phyloP scores from a whole-genome alignment of 1,284 basidiomycete species.

The Volvariella surrecta region DNA sequence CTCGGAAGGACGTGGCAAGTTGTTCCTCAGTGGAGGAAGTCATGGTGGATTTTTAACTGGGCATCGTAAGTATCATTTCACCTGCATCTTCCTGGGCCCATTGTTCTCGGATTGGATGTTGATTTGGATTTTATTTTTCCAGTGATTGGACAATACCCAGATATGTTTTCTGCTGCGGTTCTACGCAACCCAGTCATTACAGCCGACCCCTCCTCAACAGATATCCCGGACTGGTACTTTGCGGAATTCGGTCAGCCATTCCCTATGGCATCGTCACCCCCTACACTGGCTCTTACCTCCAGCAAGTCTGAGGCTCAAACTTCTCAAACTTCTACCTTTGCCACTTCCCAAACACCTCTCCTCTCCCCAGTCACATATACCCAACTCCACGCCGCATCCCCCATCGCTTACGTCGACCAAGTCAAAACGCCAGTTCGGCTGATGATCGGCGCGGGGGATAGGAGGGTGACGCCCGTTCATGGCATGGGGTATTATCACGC shows the following conservation, averaged over 20 bases:
- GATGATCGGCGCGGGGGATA: constrained; percentile 51
- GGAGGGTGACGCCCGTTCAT: constrained; percentile 57
- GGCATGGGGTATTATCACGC: constrained; percentile 58
- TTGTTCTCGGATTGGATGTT: constrained; percentile 3
- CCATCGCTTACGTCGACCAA: constrained; percentile 44
- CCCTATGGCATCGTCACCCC: constrained; percentile 24
- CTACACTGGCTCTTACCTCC: constrained; percentile 2
- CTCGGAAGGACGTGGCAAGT: constrained; percentile 35
- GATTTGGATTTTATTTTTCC: constrained; percentile 1
- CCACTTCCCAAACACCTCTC: neutral
- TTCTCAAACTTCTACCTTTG: constrained; percentile 13
- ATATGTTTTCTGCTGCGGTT: constrained; percentile 51
- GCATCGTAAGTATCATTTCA: constrained; percentile 37
- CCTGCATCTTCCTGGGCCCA: too few species aligned
- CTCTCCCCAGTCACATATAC: constrained; percentile 37
- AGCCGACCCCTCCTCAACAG: constrained; percentile 42
- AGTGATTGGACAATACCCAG: constrained; percentile 61
- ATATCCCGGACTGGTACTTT: constrained; percentile 71
- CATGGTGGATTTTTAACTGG: constrained; percentile 66
- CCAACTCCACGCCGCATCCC: constrained; percentile 42
- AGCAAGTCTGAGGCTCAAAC: too few species aligned
- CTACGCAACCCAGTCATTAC: constrained; percentile 68
- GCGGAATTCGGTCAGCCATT: constrained; percentile 47
- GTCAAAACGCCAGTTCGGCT: constrained; percentile 51
- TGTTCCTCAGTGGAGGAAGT: constrained; percentile 57